A percentile compares a stretch with the other conserved stretches of the same genome.
These are phyloP conservation scores for Phylloporus arenicola DNA, from an alignment of 768 basidiomycete species.

Conservation along the genomic window DNA sequence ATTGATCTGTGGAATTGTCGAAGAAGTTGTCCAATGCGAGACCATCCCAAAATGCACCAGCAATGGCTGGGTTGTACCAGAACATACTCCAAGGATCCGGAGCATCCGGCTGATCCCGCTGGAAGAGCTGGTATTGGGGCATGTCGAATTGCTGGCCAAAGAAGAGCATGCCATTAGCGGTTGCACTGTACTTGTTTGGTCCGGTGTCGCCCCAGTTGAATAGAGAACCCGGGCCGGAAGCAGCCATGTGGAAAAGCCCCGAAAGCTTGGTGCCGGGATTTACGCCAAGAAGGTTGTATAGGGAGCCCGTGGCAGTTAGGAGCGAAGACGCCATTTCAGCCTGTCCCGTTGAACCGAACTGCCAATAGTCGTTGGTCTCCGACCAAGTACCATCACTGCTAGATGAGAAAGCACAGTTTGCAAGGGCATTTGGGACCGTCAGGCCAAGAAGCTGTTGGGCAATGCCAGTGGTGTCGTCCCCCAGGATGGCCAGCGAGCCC, in stretches of 20 bases:
- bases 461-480: conserved; percentile 70
- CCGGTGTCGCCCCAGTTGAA: conserved; percentile 63
- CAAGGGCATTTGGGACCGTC: conserved; percentile 68
- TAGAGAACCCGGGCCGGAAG: conserved; percentile 74
- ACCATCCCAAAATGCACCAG: conserved; percentile 89
- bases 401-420: conserved; percentile 65
- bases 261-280: conserved; percentile 73
- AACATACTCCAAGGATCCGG: conserved; percentile 85
- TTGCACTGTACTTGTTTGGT: conserved; percentile 92
- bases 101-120: conserved; percentile 83
- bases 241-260: conserved; percentile 87
- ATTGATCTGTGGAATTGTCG: conserved; percentile 63
- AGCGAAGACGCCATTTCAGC: conserved; percentile 87
- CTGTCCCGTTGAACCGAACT: conserved; percentile 87
- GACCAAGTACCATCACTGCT: conserved; percentile 82
- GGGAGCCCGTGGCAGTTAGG: conserved; percentile 77
- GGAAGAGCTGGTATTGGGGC: conserved; percentile 78
- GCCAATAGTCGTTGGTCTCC: conserved; percentile 94
- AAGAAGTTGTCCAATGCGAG: conserved; percentile 81
- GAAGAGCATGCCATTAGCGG: conserved; percentile 83
- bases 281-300: conserved; percentile 62
- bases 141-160: conserved; percentile 65
- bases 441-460: conserved; percentile 61
- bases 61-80: conserved; percentile 75
- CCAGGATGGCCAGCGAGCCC: conserved; percentile 85